Evolutionary conservation across 148 eudicot genomes (phyloP), one percentile per base, ranked within the genome.

Genomic region (Euryodendron excelsum): DNA sequence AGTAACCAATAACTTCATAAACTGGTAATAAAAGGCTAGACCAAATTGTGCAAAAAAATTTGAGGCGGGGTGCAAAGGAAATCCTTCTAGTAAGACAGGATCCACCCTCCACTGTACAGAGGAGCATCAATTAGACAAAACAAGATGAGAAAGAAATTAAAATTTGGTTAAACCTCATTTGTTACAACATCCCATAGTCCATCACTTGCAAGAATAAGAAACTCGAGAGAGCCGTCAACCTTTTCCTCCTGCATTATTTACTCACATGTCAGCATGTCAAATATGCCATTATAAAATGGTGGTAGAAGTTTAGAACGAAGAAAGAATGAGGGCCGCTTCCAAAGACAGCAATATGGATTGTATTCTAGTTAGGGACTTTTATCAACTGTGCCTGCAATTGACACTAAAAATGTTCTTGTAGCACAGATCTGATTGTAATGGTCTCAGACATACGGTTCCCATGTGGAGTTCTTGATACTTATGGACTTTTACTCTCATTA

Each of bases 131-230:
- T 39, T 48, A 48, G 52, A 12, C 15, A 48, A 7, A 48, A 25
- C 28, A 67, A 67, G 3, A 37, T 67, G 25, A 37, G 2, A 69
- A 45, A 14, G 14, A 17, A 50, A 47, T 5, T 15, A 0, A 10
- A 3, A 13, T 52, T 48, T 56, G 52, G 53, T 82, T n/a, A 78
- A 48, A 93, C 97, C 91, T 94, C 98, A 76, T 94, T 94, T 48
- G 94, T 77, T 41, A 94, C 97, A 23, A 92, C 98, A 67, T 94
- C 98, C 98, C 98, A 94, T 59, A 94, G 86, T 30, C 98, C 98
- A 50, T 94, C 98, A 68, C 98, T 94, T 52, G 98, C 98, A 80
- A 92, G 94, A 78, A 94, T 94, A 72, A 94, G 93, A 82, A 94
- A 94, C 86, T 94, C 98, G 2, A 94, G 92, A 64, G 97, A 86